Conservation (phyloP, 305 asterid species). For the Rubia tinctorum region DNA sequence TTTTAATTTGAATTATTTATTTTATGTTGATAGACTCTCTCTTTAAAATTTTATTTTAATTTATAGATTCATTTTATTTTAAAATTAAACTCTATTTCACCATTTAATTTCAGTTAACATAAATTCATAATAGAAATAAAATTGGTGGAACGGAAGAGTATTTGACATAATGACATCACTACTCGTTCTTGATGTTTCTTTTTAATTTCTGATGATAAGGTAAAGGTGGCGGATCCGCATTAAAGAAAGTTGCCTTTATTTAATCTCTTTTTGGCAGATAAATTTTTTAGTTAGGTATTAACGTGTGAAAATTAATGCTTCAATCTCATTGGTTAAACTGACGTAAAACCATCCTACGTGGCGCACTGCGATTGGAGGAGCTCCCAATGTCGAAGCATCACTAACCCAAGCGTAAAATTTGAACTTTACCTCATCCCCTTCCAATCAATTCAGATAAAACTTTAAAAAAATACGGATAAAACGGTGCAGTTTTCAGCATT, state of each 20-base stretch:
- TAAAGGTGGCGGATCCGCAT: neutral
- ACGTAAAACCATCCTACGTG: constrained; percentile 1
- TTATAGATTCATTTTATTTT: too few relatives aligned
- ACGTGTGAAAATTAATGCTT: neutral
- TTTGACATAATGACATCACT: too few relatives aligned
- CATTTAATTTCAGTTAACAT: too few relatives aligned
- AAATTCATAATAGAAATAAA: too few relatives aligned
- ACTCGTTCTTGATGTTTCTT: too few relatives aligned
- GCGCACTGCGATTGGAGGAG: neutral
- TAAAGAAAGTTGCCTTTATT: neutral
- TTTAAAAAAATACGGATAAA: too few relatives aligned
- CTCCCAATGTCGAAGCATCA: neutral
- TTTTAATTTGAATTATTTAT: too few relatives aligned
- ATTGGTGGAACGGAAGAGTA: too few relatives aligned
- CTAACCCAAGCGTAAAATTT: neutral
- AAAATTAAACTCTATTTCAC: too few relatives aligned
- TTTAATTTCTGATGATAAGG: too few relatives aligned
- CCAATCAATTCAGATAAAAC: neutral
- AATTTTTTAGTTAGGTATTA: neutral
- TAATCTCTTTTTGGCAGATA: neutral
- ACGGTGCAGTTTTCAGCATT: neutral
- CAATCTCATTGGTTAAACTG: constrained; percentile 10
- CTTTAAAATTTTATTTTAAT: too few relatives aligned
- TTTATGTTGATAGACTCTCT: too few relatives aligned
- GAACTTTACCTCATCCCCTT: neutral